phyloP scores from a whole-genome alignment of 2,329 filamentous ascomycete genomes.

The Neobulgaria alba region DNA sequence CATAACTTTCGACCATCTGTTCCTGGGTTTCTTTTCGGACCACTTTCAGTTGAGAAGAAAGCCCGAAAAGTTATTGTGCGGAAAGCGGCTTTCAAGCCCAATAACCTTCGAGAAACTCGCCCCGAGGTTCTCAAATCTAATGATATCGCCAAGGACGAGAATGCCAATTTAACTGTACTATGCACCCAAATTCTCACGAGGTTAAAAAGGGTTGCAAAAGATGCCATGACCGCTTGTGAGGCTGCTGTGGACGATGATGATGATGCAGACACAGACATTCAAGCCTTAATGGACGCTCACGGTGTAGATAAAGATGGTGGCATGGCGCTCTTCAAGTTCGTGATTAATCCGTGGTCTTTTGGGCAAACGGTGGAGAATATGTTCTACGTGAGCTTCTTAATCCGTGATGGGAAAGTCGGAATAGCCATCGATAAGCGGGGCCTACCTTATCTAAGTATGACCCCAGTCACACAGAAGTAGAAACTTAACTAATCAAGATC shows the following conservation, averaged over 20 bases:
- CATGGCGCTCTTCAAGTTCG: slow-evolving; percentile 75
- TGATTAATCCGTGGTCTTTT: slow-evolving; percentile 83
- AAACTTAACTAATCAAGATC: slow-evolving; percentile 30
- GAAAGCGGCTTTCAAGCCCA: slow-evolving; percentile 55
- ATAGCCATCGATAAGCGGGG: slow-evolving; percentile 65
- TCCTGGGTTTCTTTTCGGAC: slow-evolving; percentile 78
- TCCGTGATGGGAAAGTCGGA: slow-evolving; percentile 72
- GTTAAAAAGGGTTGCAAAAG: slow-evolving; percentile 42
- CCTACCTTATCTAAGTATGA: slow-evolving; percentile 73
- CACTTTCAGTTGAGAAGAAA: slow-evolving; percentile 82
- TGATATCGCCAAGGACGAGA: slow-evolving; percentile 66
- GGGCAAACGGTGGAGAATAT: slow-evolving; percentile 94
- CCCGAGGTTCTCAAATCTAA: slow-evolving; percentile 70
- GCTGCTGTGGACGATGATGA: slow-evolving; percentile 39
- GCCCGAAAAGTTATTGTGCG: slow-evolving; percentile 62
- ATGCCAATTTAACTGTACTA: slow-evolving; percentile 68
- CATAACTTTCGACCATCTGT: slow-evolving; percentile 66
- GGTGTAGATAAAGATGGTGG: slow-evolving; percentile 61
- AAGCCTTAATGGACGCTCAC: slow-evolving; percentile 53
- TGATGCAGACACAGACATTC: slow-evolving; percentile 38
- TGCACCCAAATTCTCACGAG: slow-evolving; percentile 66
- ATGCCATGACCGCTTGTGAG: slow-evolving; percentile 39
- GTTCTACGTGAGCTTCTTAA: slow-evolving; percentile 92
- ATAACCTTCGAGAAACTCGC: slow-evolving; percentile 59
- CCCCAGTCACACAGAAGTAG: not conserved